A percentile compares a stretch with the other conserved stretches of the same genome.
phyloP scores from a whole-genome alignment of 306 rosid genomes.

The Malus fusca region DNA sequence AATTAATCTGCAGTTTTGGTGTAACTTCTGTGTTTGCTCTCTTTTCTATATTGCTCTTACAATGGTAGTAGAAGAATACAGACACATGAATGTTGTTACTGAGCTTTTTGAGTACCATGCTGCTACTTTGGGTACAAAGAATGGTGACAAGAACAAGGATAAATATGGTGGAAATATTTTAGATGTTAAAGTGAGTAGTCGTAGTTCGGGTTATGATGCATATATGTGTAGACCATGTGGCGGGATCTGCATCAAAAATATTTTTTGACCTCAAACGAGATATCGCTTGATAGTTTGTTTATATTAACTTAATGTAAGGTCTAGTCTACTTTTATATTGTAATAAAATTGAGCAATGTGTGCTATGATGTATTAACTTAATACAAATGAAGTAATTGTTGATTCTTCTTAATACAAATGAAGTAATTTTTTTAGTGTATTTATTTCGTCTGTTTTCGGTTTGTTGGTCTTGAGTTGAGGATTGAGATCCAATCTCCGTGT shows the following conservation, averaged over 20 bases:
- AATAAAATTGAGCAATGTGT: not conserved
- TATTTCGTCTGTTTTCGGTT: constrained; percentile 7
- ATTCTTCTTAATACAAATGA: no score
- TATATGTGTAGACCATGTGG: not conserved
- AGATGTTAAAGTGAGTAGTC: not conserved
- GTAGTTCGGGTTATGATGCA: not conserved
- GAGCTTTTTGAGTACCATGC: not conserved
- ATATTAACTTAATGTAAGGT: no score
- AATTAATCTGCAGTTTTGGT: not conserved
- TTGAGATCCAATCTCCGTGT: no score
- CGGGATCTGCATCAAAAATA: no score
- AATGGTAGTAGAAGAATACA: not conserved
- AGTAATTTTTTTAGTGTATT: constrained; percentile 5
- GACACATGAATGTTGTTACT: not conserved
- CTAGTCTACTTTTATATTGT: no score
- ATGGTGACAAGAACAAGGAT: not conserved
- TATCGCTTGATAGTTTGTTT: no score
- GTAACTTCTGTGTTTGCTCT: not conserved
- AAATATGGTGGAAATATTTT: not conserved
- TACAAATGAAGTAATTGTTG: no score
- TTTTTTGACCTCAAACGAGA: no score
- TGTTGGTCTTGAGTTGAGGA: not conserved
- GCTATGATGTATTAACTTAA: no score
- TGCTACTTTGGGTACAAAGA: not conserved
- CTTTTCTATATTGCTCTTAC: not conserved